phyloP scores from a whole-genome alignment of 2,329 filamentous ascomycete species.

The Xylariaceae sp. region DNA sequence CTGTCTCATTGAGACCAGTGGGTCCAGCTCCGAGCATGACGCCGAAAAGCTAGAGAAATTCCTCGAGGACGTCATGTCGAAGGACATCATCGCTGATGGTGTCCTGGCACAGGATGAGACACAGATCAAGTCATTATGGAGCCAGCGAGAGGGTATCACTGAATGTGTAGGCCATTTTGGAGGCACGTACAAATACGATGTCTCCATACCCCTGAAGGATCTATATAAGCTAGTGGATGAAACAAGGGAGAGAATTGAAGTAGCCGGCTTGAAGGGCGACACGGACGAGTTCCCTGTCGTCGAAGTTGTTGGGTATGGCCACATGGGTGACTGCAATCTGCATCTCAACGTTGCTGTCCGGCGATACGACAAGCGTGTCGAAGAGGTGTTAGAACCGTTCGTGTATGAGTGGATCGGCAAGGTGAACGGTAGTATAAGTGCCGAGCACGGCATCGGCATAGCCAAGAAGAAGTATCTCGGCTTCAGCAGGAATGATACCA shows the following conservation, averaged over 20 bases:
- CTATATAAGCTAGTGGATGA: conserved; percentile 90
- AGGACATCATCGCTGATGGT: conserved; percentile 82
- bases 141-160: conserved; percentile 88
- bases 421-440: conserved; percentile 88
- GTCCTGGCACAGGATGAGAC: conserved; percentile 92
- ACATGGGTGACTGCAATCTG: conserved; percentile 96
- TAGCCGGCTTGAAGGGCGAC: conserved; percentile 73
- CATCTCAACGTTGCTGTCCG: conserved; percentile 87
- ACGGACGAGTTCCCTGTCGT: conserved; percentile 74
- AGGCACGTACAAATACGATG: conserved; percentile 96
- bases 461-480: conserved; percentile 95
- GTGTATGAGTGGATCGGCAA: conserved; percentile 96
- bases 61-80: conserved; percentile 85
- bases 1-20: conserved; percentile 93
- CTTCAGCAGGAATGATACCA: conserved; percentile 84
- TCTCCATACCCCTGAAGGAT: conserved; percentile 85
- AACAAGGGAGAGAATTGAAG: conserved; percentile 64
- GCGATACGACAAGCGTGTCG: conserved; percentile 80
- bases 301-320: conserved; percentile 91
- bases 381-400: conserved; percentile 85
- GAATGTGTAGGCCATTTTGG: conserved; percentile 87
- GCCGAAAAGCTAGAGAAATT: conserved; percentile 85
- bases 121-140: conserved; percentile 80
- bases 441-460: conserved; percentile 89
- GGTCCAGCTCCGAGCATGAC: conserved; percentile 91